These are phyloP conservation scores for Pyrenochaeta sp. DNA, from an alignment of 2,329 filamentous ascomycete species.

Conservation along the genomic window DNA sequence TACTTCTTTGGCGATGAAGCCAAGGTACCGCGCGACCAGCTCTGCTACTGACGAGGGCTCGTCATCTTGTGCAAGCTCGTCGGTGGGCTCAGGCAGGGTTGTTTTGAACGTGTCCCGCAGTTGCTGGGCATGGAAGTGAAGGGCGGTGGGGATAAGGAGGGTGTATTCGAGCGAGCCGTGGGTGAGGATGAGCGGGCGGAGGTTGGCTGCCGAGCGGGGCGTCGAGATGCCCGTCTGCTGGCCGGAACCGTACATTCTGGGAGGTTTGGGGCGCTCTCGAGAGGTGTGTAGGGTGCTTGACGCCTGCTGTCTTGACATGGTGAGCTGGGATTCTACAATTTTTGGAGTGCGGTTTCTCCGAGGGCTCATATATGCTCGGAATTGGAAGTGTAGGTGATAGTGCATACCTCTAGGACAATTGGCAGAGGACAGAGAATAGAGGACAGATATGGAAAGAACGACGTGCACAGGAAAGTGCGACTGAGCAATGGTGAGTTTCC, in stretches of 20 bases:
- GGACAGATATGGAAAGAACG: slow-evolving; percentile 29
- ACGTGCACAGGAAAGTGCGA: slow-evolving; percentile 27
- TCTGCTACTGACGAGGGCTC: slow-evolving; percentile 97
- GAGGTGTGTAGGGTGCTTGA: neutral
- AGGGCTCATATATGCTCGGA: neutral
- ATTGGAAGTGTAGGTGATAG: neutral
- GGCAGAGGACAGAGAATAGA: neutral
- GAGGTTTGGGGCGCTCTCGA: neutral
- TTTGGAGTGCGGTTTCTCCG: neutral
- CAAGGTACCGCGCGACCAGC: slow-evolving; percentile 91
- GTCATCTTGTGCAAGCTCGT: slow-evolving; percentile 97
- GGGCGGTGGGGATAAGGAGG: slow-evolving; percentile 91
- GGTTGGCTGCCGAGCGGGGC: slow-evolving; percentile 89
- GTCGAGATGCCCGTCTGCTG: slow-evolving; percentile 97
- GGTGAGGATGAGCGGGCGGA: slow-evolving; percentile 87
- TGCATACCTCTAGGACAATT: slow-evolving; percentile 26
- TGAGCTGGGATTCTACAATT: neutral
- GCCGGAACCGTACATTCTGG: slow-evolving; percentile 80
- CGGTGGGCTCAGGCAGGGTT: slow-evolving; percentile 87
- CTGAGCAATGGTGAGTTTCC: slow-evolving; percentile 29
- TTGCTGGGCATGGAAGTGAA: slow-evolving; percentile 96
- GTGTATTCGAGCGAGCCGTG: slow-evolving; percentile 97
- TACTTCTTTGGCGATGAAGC: slow-evolving; percentile 86
- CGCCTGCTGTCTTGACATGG: neutral
- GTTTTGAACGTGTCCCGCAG: slow-evolving; percentile 89